Evolutionary conservation across 2,329 filamentous ascomycete genomes (phyloP).

Genomic region (Hymenoscyphus infarciens): DNA sequence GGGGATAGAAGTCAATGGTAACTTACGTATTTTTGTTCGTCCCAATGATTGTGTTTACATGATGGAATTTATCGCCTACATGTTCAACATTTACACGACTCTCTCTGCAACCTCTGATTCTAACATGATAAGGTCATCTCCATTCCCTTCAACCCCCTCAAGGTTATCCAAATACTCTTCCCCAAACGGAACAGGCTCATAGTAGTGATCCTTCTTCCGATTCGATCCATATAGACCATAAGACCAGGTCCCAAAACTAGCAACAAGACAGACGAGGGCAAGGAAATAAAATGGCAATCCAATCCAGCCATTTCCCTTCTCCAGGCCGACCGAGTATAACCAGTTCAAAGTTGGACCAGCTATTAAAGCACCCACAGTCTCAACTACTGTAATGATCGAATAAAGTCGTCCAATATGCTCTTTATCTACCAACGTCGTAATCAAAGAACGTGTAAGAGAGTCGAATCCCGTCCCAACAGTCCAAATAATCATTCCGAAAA

Average conservation of each 20-base stretch:
- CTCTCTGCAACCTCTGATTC: not conserved
- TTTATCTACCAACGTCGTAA: slow-evolving; percentile 29
- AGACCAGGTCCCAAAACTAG: slow-evolving; percentile 21
- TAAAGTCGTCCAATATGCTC: slow-evolving; percentile 30
- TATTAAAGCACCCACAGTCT: slow-evolving; percentile 25
- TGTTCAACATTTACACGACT: not conserved
- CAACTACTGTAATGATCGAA: slow-evolving; percentile 28
- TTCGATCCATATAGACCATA: slow-evolving; percentile 17
- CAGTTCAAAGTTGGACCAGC: slow-evolving; percentile 26
- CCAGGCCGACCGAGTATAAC: slow-evolving; percentile 28
- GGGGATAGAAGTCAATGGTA: not conserved
- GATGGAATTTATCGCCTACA: not conserved
- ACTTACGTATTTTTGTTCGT: not conserved
- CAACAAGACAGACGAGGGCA: slow-evolving; percentile 17
- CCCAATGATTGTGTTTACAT: not conserved
- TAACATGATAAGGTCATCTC: slow-evolving; percentile 1
- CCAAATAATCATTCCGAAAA: slow-evolving; percentile 26
- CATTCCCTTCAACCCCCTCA: slow-evolving; percentile 1
- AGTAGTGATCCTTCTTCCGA: slow-evolving; percentile 1
- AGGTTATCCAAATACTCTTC: slow-evolving; percentile 15
- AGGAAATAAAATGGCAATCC: slow-evolving; percentile 30
- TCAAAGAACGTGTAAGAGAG: slow-evolving; percentile 22
- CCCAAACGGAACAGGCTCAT: slow-evolving; percentile 11
- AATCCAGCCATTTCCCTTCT: slow-evolving; percentile 27
- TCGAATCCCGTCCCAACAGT: slow-evolving; percentile 30